phyloP scores from a whole-genome alignment of 2,329 filamentous ascomycete species.

The Fusarium nisikadoi region DNA sequence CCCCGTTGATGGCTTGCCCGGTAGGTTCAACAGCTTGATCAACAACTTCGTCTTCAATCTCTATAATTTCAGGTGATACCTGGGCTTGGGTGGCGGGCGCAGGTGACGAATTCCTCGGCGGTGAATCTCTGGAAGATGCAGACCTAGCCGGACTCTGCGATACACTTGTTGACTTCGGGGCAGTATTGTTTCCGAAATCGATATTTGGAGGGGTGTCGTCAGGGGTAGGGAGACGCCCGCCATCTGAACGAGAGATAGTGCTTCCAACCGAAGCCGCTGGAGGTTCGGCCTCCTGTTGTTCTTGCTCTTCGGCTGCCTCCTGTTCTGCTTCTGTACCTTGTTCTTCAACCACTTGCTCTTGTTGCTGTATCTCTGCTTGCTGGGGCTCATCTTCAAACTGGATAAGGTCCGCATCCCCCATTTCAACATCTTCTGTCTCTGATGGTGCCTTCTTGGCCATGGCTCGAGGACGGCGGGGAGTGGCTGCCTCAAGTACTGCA shows the following conservation, averaged over 20 bases:
- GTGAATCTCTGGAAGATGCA: slow-evolving; percentile 13
- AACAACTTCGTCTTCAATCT: slow-evolving; percentile 27
- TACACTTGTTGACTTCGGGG: slow-evolving; percentile 31
- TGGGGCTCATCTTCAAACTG: slow-evolving; percentile 13
- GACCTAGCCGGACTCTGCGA: slow-evolving; percentile 20
- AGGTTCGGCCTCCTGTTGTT: slow-evolving; percentile 13
- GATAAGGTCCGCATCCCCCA: slow-evolving; percentile 18
- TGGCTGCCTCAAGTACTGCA: slow-evolving; percentile 61
- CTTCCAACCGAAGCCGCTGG: slow-evolving; percentile 45
- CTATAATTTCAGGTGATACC: slow-evolving; percentile 11
- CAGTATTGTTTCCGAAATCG: slow-evolving; percentile 36
- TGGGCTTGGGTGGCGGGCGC: slow-evolving; percentile 3
- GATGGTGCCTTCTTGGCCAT: background rate
- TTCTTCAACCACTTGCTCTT: background rate
- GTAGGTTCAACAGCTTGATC: slow-evolving; percentile 1
- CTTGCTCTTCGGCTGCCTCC: slow-evolving; percentile 18
- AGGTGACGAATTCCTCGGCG: slow-evolving; percentile 1
- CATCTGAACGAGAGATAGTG: slow-evolving; percentile 51
- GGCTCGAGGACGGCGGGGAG: slow-evolving; percentile 49
- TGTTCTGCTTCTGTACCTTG: slow-evolving; percentile 9
- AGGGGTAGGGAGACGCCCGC: slow-evolving; percentile 62
- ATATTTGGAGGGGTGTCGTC: slow-evolving; percentile 61
- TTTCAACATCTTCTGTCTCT: slow-evolving; percentile 24
- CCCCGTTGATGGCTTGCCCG: background rate
- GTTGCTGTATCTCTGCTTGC: background rate